Percentiles rank a stretch among this genome's conserved stretches.
phyloP scores from a whole-genome alignment of 768 basidiomycete genomes.

The Pleurotus tuber-regium region DNA sequence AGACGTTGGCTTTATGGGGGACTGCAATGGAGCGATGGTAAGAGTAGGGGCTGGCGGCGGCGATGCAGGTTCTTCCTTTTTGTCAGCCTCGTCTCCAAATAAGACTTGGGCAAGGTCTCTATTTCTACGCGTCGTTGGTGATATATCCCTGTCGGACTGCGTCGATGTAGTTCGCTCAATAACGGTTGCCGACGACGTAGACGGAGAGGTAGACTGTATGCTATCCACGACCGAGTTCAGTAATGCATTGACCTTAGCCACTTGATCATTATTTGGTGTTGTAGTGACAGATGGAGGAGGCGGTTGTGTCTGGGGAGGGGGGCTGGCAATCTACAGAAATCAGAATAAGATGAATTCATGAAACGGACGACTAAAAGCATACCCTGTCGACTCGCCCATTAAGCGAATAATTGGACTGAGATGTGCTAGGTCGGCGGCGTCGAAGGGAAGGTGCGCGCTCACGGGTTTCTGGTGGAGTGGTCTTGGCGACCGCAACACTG shows the following conservation, averaged over 20 bases:
- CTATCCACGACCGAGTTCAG: slow-evolving; percentile 60
- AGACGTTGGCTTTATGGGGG: background rate
- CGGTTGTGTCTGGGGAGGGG: slow-evolving; percentile 47
- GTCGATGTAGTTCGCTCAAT: slow-evolving; percentile 13
- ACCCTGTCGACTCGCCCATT: slow-evolving; percentile 45
- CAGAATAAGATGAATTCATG: slow-evolving; percentile 14
- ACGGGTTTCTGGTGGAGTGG: slow-evolving; percentile 51
- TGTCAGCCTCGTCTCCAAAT: slow-evolving; percentile 51
- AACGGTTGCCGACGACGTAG: slow-evolving; percentile 15
- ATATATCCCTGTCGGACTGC: slow-evolving; percentile 33
- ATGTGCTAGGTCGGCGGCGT: slow-evolving; percentile 74
- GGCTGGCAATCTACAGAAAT: slow-evolving; percentile 52
- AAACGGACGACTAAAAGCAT: slow-evolving; percentile 11
- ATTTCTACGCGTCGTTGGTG: slow-evolving; percentile 59
- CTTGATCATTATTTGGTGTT: slow-evolving; percentile 42
- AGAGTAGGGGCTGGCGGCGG: slow-evolving; percentile 22
- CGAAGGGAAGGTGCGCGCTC: slow-evolving; percentile 71
- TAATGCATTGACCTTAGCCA: slow-evolving; percentile 60
- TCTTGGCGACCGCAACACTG: slow-evolving; percentile 56
- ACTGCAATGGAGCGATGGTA: background rate
- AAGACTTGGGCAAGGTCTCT: slow-evolving; percentile 76
- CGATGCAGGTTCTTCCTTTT: slow-evolving; percentile 20
- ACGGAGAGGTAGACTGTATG: slow-evolving; percentile 36
- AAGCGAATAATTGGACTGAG: slow-evolving; percentile 74
- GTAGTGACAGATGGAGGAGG: slow-evolving; percentile 31